A percentile compares a stretch with the other conserved stretches of the same genome.
phyloP scores from a whole-genome alignment of 768 basidiomycete genomes.

The Pleurotus ostreatus region DNA sequence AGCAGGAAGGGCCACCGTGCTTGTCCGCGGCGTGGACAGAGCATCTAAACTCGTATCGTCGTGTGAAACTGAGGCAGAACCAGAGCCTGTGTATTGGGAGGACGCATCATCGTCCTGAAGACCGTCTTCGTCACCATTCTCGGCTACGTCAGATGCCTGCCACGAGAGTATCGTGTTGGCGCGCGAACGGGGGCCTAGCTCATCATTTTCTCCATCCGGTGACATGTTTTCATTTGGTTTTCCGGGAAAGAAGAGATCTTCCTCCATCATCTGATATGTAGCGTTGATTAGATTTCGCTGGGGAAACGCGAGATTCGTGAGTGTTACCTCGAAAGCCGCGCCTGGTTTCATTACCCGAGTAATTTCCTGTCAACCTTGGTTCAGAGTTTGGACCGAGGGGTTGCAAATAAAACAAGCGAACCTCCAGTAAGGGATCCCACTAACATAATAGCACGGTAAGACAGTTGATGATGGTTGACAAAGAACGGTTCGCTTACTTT shows the following conservation, averaged over 20 bases:
- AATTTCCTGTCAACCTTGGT: constrained; percentile 37
- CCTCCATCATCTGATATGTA: constrained; percentile 55
- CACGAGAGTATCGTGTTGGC: constrained; percentile 8
- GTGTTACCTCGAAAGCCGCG: constrained; percentile 60
- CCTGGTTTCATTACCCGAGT: constrained; percentile 70
- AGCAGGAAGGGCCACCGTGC: background rate
- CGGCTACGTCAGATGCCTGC: background rate
- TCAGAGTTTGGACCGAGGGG: background rate
- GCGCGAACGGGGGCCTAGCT: constrained; percentile 17
- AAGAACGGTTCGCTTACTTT: constrained; percentile 38
- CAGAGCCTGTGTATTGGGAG: constrained; percentile 3
- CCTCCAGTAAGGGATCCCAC: constrained; percentile 68
- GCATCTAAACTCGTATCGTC: background rate
- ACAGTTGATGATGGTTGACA: too few species aligned
- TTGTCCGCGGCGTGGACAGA: background rate
- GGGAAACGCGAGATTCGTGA: background rate
- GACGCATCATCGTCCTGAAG: constrained; percentile 12
- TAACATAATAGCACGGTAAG: constrained; percentile 15
- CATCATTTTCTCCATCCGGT: constrained; percentile 20
- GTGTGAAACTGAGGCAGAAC: background rate
- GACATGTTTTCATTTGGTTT: constrained; percentile 33
- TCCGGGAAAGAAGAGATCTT: constrained; percentile 73
- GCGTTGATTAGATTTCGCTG: background rate
- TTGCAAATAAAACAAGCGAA: background rate
- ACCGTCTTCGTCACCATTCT: constrained; percentile 2